phyloP scores from a whole-genome alignment of 179 eudicot genomes.

The Beta corolliflora region DNA sequence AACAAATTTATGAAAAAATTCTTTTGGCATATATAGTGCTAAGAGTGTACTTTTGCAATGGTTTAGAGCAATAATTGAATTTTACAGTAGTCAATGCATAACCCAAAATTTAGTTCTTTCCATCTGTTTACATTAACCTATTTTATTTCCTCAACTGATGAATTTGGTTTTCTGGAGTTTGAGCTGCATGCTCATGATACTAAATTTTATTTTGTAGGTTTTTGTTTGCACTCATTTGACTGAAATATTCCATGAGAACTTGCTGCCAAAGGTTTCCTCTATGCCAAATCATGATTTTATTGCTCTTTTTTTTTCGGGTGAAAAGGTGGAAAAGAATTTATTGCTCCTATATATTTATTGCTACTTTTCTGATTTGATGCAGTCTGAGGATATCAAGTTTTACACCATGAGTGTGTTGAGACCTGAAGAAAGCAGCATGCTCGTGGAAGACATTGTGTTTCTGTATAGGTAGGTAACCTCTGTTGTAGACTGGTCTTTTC shows the following conservation, averaged over 20 bases:
- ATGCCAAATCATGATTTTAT: slow-evolving; percentile 8
- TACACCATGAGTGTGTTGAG: slow-evolving; percentile 91
- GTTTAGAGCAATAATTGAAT: neutral
- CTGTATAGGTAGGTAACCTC: slow-evolving; percentile 78
- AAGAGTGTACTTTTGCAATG: neutral
- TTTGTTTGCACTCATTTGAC: slow-evolving; percentile 92
- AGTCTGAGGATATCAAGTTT: slow-evolving; percentile 81
- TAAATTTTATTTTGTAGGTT: slow-evolving; percentile 53
- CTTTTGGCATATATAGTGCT: neutral
- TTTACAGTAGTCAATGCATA: neutral
- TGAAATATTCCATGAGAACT: slow-evolving; percentile 67
- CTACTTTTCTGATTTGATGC: slow-evolving; percentile 24
- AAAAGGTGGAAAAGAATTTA: too few relatives aligned
- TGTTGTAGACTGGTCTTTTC: neutral
- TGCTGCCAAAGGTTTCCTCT: slow-evolving; percentile 61
- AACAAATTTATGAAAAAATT: neutral
- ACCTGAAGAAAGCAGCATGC: slow-evolving; percentile 58
- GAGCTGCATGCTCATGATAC: slow-evolving; percentile 4
- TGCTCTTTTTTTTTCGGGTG: neutral
- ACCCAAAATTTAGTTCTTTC: neutral
- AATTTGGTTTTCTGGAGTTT: neutral
- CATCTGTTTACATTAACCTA: neutral
- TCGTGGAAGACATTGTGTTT: slow-evolving; percentile 79
- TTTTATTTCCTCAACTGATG: neutral
- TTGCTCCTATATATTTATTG: neutral